Conservation (phyloP, 192 early-diverging fungal genomes). For the Coemansia sp. region DNA sequence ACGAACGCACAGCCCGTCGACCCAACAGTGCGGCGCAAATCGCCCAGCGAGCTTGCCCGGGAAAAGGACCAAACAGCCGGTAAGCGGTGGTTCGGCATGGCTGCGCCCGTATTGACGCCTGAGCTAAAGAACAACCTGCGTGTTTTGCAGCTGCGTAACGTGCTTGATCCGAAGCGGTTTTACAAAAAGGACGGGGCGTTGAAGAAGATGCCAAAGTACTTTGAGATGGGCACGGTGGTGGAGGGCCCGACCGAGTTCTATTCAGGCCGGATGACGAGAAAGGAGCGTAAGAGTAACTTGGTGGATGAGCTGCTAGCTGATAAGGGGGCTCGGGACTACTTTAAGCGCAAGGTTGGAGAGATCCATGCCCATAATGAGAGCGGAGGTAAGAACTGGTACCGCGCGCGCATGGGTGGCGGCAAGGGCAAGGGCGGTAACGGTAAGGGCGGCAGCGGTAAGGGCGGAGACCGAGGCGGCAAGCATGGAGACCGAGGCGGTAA, state of each 20-base stretch:
- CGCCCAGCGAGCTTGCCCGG: slow-evolving; percentile 14
- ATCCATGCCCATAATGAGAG: slow-evolving; percentile 61
- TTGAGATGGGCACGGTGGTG: slow-evolving; percentile 92
- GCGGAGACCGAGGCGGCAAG: background rate
- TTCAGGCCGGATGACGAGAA: slow-evolving; percentile 79
- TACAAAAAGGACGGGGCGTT: slow-evolving; percentile 74
- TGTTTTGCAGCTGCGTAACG: slow-evolving; percentile 80
- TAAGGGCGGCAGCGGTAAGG: background rate
- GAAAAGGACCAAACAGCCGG: slow-evolving; percentile 39
- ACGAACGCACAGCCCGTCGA: slow-evolving; percentile 12
- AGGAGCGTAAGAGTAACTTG: slow-evolving; percentile 81
- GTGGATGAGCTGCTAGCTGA: slow-evolving; percentile 88
- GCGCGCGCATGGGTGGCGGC: background rate
- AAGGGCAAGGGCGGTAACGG: background rate
- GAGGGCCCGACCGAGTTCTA: slow-evolving; percentile 87
- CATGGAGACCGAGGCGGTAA: background rate
- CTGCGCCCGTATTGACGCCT: slow-evolving; percentile 76
- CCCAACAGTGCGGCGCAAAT: slow-evolving; percentile 36
- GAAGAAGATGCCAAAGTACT: slow-evolving; percentile 76
- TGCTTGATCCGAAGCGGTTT: slow-evolving; percentile 88
- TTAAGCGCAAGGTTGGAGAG: slow-evolving; percentile 84
- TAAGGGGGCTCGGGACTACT: slow-evolving; percentile 68
- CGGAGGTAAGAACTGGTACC: slow-evolving; percentile 45
- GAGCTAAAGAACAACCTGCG: slow-evolving; percentile 90
- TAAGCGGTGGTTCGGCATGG: slow-evolving; percentile 87